These are phyloP conservation scores for Boletus rubescentipes DNA, from an alignment of 768 basidiomycete species.

Conservation along the genomic window DNA sequence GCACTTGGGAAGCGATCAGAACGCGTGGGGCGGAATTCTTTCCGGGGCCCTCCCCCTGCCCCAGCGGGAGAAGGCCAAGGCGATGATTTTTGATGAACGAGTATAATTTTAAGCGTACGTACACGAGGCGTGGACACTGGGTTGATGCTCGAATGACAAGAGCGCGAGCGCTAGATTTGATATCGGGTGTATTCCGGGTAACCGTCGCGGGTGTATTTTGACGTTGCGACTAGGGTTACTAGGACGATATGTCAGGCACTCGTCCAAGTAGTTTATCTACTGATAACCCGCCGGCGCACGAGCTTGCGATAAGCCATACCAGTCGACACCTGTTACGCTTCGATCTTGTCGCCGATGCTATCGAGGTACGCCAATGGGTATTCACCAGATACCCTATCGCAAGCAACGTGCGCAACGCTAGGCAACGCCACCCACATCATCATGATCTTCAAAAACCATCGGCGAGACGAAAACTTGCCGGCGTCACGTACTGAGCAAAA, in stretches of 20 bases:
- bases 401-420: too few relatives aligned
- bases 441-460: conserved; percentile 4
- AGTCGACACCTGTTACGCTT: neutral
- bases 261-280: neutral
- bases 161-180: neutral
- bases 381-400: neutral
- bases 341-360: neutral
- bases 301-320: neutral
- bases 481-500: neutral
- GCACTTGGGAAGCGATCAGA: neutral
- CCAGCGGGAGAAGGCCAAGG: neutral
- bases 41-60: neutral
- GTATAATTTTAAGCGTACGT: neutral
- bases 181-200: neutral
- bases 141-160: neutral
- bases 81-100: neutral
- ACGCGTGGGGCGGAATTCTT: neutral
- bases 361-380: neutral
- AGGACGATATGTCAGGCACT: neutral
- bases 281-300: neutral
- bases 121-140: neutral
- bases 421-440: neutral
- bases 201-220: neutral
- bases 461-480: neutral
- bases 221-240: neutral